Conservation (phyloP, 2,329 filamentous ascomycete species). For the Cladosporium sp. region DNA sequence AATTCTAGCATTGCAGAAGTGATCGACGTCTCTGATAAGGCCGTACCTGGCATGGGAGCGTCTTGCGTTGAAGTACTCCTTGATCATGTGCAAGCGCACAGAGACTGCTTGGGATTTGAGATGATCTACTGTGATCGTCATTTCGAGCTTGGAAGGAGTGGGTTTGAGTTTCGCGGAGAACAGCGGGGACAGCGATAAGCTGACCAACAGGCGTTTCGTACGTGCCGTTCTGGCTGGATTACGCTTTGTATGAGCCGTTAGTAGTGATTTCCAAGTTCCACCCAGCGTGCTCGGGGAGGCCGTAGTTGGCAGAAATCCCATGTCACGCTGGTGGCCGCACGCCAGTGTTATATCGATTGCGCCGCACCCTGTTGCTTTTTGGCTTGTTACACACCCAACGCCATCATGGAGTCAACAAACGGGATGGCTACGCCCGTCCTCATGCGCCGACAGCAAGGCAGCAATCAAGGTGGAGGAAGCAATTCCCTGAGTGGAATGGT, state of each 20-base stretch:
- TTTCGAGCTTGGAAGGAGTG: background rate
- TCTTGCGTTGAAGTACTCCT: no score
- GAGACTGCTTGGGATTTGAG: no score
- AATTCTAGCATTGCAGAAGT: no score
- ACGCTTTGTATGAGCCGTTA: background rate
- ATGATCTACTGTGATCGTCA: background rate
- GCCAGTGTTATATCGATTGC: background rate
- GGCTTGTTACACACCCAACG: background rate
- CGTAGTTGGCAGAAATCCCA: background rate
- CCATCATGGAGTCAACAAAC: background rate
- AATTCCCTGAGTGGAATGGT: slow-evolving; percentile 49
- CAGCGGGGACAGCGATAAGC: background rate
- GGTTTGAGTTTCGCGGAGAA: background rate
- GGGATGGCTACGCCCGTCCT: background rate
- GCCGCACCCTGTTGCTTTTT: background rate
- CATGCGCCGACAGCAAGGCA: slow-evolving; percentile 7
- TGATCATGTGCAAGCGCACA: no score
- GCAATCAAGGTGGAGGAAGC: slow-evolving; percentile 26
- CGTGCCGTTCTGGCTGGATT: background rate
- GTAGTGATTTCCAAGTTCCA: background rate
- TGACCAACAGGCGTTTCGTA: background rate
- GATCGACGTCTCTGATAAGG: no score
- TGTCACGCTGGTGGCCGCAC: background rate
- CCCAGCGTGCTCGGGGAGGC: background rate
- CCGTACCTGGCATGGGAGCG: no score